phyloP scores from a whole-genome alignment of 768 basidiomycete genomes.

The Suillus subalutaceus region DNA sequence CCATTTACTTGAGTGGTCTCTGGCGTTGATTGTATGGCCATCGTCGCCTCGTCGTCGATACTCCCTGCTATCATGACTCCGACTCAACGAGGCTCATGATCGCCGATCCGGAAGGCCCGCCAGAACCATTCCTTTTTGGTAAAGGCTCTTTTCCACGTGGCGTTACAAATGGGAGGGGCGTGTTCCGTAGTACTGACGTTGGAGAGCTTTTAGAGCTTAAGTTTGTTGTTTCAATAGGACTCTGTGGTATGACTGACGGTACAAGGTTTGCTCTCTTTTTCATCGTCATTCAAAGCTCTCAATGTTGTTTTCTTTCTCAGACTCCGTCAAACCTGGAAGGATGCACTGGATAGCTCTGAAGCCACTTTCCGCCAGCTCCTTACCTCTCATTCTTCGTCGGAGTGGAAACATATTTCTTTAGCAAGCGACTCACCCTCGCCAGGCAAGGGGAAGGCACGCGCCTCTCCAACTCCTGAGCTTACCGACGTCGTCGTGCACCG shows the following conservation, averaged over 20 bases:
- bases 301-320: slow-evolving; percentile 39
- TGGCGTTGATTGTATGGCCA: background rate
- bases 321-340: slow-evolving; percentile 81
- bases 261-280: slow-evolving; percentile 43
- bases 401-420: slow-evolving; percentile 80
- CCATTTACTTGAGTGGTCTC: background rate
- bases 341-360: slow-evolving; percentile 75
- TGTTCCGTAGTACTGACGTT: slow-evolving; percentile 2
- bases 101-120: background rate
- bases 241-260: slow-evolving; percentile 55
- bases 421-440: slow-evolving; percentile 43
- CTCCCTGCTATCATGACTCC: background rate
- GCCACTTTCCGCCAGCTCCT: slow-evolving; percentile 77
- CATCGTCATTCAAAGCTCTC: background rate
- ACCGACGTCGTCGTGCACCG: slow-evolving; percentile 81
- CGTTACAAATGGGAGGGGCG: slow-evolving; percentile 3
- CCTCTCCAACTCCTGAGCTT: slow-evolving; percentile 56
- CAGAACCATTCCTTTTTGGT: slow-evolving; percentile 2
- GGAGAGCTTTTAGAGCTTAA: background rate
- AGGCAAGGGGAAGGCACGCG: slow-evolving; percentile 66
- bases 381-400: slow-evolving; percentile 63
- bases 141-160: slow-evolving; percentile 5
- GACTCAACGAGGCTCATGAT: background rate
- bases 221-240: slow-evolving; percentile 1
- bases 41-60: background rate